Conservation (phyloP, 2,329 filamentous ascomycete species). For the Calonectria pseudoreteaudii region DNA sequence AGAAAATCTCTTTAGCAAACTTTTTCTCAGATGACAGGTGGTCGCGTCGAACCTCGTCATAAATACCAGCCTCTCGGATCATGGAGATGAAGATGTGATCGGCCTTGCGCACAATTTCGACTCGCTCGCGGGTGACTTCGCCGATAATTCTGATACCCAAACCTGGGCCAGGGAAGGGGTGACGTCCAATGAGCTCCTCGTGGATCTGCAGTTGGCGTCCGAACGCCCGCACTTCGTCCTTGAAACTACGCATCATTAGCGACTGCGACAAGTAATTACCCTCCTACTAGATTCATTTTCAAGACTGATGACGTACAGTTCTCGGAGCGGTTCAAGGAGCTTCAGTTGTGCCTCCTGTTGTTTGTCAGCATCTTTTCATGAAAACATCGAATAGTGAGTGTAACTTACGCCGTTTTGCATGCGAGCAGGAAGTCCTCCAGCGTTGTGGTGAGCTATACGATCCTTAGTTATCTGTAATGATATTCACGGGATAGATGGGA, state of each 20-base stretch:
- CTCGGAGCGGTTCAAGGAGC: too few species aligned
- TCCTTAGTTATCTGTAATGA: neutral
- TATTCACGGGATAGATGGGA: neutral
- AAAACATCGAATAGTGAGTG: too few species aligned
- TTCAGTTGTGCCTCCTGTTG: too few species aligned
- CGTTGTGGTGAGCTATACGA: slow-evolving; percentile 20
- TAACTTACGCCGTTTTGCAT: too few species aligned
- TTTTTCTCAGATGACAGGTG: too few species aligned
- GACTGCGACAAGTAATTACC: too few species aligned
- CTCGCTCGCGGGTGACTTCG: slow-evolving; percentile 69
- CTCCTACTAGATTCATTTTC: too few species aligned
- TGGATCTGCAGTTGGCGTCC: neutral
- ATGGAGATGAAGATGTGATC: slow-evolving; percentile 83
- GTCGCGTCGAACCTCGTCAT: slow-evolving; percentile 62
- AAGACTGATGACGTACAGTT: too few species aligned
- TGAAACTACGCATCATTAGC: too few species aligned
- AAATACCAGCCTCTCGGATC: slow-evolving; percentile 79
- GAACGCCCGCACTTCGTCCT: neutral
- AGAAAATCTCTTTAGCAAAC: slow-evolving; percentile 36
- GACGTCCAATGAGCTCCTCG: neutral
- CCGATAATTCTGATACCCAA: too few species aligned
- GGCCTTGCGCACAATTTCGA: slow-evolving; percentile 82
- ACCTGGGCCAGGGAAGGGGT: neutral
- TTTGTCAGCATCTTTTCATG: too few species aligned
- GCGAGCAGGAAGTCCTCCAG: slow-evolving; percentile 36